Percentiles rank a stretch among this genome's conserved stretches.
Conservation (phyloP, 352 stramenopile species). For the Globisporangium viniferum region DNA sequence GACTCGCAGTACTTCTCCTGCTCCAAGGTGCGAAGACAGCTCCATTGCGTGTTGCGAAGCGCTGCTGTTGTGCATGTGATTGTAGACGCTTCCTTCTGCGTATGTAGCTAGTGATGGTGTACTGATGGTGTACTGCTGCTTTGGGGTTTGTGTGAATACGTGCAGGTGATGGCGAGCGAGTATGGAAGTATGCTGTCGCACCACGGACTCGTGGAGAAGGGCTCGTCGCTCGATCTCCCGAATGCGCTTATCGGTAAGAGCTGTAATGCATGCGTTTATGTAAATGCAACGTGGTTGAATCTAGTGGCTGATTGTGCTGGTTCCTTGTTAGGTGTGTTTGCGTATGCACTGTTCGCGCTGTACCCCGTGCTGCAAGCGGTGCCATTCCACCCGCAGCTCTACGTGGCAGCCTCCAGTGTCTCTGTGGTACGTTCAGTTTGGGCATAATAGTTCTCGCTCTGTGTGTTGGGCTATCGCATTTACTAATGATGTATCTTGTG, state of each 20-base stretch:
- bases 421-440: slow-evolving; percentile 19
- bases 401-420: slow-evolving; percentile 34
- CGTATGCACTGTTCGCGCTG: slow-evolving; percentile 43
- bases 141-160: not conserved
- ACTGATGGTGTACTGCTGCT: not conserved
- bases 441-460: too few relatives aligned
- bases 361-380: slow-evolving; percentile 37
- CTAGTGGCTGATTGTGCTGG: not conserved
- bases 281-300: not conserved
- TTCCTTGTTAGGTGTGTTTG: slow-evolving; percentile 25
- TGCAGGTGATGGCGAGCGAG: slow-evolving; percentile 52
- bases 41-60: not conserved
- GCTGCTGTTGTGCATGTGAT: not conserved
- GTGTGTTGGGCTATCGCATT: not conserved
- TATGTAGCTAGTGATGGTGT: not conserved
- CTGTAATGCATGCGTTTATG: not conserved
- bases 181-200: slow-evolving; percentile 47
- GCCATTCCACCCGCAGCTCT: slow-evolving; percentile 44
- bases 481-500: not conserved
- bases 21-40: slow-evolving; percentile 30
- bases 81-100: not conserved
- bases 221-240: slow-evolving; percentile 42
- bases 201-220: slow-evolving; percentile 33
- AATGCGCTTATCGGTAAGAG: slow-evolving; percentile 43
- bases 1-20: slow-evolving; percentile 54